phyloP scores from a whole-genome alignment of 768 basidiomycete species.

The Xerocomellus intermedius region DNA sequence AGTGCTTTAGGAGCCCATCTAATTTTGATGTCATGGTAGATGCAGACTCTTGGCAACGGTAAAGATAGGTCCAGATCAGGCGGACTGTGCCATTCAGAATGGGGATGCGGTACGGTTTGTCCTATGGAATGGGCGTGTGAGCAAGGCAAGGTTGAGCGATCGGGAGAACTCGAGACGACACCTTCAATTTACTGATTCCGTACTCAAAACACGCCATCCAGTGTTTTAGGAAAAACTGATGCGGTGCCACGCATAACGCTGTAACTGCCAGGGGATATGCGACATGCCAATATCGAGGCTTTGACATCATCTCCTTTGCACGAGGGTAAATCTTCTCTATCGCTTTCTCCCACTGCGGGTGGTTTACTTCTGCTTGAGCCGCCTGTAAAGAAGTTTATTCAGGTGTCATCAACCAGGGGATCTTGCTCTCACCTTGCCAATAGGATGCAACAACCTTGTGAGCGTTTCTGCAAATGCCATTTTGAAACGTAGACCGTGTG shows the following conservation, averaged over 20 bases:
- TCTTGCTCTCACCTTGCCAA: slow-evolving; percentile 63
- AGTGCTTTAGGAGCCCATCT: slow-evolving; percentile 68
- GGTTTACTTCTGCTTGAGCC: slow-evolving; percentile 93
- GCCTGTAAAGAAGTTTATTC: slow-evolving; percentile 47
- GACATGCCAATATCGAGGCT: slow-evolving; percentile 85
- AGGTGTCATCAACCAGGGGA: too few species aligned
- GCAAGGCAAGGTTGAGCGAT: slow-evolving; percentile 1
- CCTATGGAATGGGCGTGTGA: slow-evolving; percentile 44
- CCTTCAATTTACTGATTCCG: slow-evolving; percentile 78
- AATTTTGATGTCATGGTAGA: slow-evolving; percentile 81
- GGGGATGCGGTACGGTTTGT: slow-evolving; percentile 65
- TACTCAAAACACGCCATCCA: slow-evolving; percentile 76
- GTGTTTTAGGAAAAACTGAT: slow-evolving; percentile 78
- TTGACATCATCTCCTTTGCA: slow-evolving; percentile 80
- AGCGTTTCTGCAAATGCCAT: slow-evolving; percentile 83
- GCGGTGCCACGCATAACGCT: slow-evolving; percentile 82
- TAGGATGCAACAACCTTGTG: slow-evolving; percentile 75
- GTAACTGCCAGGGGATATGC: slow-evolving; percentile 86
- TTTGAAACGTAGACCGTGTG: slow-evolving; percentile 82
- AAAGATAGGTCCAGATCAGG: slow-evolving; percentile 92
- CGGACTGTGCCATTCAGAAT: slow-evolving; percentile 83
- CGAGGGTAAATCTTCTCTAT: slow-evolving; percentile 82
- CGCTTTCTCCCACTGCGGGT: slow-evolving; percentile 92
- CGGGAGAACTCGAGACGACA: slow-evolving; percentile 27
- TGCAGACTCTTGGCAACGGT: slow-evolving; percentile 82